Conservation (phyloP, 2,329 filamentous ascomycete genomes). For the Fusarium compactum region DNA sequence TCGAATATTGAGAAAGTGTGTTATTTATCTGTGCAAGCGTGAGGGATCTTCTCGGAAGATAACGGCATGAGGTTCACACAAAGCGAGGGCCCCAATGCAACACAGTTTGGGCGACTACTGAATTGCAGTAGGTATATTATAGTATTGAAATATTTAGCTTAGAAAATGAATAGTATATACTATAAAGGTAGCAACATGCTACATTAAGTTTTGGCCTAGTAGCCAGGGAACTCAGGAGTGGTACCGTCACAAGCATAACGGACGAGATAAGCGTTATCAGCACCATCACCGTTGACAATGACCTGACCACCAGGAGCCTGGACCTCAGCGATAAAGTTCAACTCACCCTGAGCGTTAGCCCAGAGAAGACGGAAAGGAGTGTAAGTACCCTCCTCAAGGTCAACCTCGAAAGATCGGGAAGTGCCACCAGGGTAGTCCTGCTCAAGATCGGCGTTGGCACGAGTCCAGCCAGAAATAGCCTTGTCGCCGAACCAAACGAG, state of each 20-base stretch:
- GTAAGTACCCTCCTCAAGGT: slow-evolving; percentile 7
- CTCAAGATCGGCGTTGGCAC: background rate
- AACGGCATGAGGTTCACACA: too few relatives aligned
- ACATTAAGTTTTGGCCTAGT: background rate
- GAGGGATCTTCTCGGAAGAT: too few relatives aligned
- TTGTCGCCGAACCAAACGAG: slow-evolving; percentile 16
- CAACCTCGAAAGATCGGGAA: background rate
- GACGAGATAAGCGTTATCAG: slow-evolving; percentile 13
- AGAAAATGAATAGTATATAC: background rate
- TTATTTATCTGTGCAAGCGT: too few relatives aligned
- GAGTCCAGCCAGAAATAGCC: background rate
- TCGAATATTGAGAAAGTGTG: too few relatives aligned
- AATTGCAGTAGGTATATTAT: background rate
- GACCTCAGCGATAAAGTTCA: slow-evolving; percentile 15
- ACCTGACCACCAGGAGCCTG: slow-evolving; percentile 8
- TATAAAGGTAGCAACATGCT: background rate
- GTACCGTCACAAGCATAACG: slow-evolving; percentile 1
- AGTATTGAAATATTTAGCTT: background rate
- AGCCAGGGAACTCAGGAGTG: background rate
- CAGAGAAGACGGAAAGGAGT: slow-evolving; percentile 20
- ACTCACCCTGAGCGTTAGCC: slow-evolving; percentile 20
- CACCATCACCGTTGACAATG: slow-evolving; percentile 9
- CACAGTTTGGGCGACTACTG: background rate
- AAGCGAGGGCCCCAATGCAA: background rate
- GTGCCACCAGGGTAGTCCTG: slow-evolving; percentile 20